phyloP scores from a whole-genome alignment of 139 green algal genomes.

The Chlamydomonas applanata region DNA sequence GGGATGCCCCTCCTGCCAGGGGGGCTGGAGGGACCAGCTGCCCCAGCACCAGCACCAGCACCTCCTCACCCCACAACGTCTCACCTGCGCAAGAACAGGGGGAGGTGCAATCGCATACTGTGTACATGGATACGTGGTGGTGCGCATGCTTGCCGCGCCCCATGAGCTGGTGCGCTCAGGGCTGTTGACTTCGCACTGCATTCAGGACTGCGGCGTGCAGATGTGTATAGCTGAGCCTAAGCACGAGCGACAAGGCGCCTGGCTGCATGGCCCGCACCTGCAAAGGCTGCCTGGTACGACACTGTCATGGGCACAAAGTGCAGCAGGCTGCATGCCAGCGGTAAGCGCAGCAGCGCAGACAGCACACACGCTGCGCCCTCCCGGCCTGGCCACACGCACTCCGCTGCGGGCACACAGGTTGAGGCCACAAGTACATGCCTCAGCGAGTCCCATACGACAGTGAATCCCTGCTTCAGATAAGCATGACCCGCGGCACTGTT shows the following conservation, averaged over 20 bases:
- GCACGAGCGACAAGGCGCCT: background rate
- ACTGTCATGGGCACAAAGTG: conserved; percentile 30
- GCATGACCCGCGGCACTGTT: background rate
- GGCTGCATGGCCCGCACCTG: background rate
- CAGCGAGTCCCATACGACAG: too few relatives aligned
- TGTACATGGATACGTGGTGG: background rate
- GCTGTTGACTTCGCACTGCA: too few relatives aligned
- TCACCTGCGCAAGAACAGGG: background rate
- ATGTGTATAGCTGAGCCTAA: background rate
- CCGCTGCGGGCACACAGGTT: conserved; percentile 17
- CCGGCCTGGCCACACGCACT: conserved; percentile 39
- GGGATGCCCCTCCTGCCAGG: too few relatives aligned
- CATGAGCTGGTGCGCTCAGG: too few relatives aligned
- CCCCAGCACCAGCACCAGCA: conserved; percentile 16
- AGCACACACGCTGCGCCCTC: conserved; percentile 49
- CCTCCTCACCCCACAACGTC: conserved; percentile 12
- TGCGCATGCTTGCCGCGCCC: too few relatives aligned
- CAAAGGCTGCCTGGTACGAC: conserved; percentile 21
- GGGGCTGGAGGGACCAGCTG: too few relatives aligned
- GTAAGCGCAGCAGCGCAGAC: conserved; percentile 44
- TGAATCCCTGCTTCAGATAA: background rate
- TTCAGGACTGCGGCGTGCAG: background rate
- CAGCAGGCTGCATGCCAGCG: conserved; percentile 32
- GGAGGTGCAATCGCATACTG: background rate
- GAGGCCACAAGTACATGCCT: too few relatives aligned